Evolutionary conservation across 495 filamentous ascomycete genomes (phyloP).

Genomic region (Pyrenula aspistea): DNA sequence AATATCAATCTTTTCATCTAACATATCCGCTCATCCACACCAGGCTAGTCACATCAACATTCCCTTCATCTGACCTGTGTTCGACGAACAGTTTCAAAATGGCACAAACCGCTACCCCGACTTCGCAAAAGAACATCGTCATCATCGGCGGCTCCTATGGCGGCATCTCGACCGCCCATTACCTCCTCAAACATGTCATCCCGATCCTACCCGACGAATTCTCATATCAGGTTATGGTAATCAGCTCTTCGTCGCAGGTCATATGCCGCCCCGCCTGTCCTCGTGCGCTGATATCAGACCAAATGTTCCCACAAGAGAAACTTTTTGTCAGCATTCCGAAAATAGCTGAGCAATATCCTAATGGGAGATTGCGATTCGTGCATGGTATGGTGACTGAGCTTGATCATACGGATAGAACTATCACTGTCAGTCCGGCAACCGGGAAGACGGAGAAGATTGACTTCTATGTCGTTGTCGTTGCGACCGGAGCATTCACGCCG

Average conservation of each 20-base stretch:
- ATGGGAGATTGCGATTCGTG: conserved; percentile 18
- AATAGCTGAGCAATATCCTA: conserved; percentile 28
- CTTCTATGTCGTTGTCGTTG: conserved; percentile 33
- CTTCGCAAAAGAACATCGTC: conserved; percentile 30
- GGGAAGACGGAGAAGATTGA: conserved; percentile 11
- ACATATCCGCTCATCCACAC: no score
- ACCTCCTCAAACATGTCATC: conserved; percentile 38
- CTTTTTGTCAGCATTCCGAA: conserved; percentile 31
- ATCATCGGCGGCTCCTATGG: conserved; percentile 42
- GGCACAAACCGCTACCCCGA: no score
- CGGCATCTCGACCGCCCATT: conserved; percentile 37
- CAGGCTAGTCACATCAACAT: no score
- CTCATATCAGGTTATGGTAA: conserved; percentile 22
- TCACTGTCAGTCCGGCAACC: conserved; percentile 10
- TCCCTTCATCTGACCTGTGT: no score
- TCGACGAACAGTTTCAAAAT: no score
- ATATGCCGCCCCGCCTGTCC: conserved; percentile 31
- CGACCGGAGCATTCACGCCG: conserved; percentile 21
- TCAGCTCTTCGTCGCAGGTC: conserved; percentile 29
- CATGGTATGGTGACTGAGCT: conserved; percentile 22
- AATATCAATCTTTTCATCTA: no score
- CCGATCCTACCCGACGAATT: conserved; percentile 21
- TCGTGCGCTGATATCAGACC: conserved; percentile 34
- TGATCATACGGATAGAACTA: conserved; percentile 17
- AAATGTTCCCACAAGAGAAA: conserved; percentile 28